Percentiles rank a stretch among this genome's conserved stretches.
Evolutionary conservation across 2,329 filamentous ascomycete genomes (phyloP).

Genomic region (Chrysoporthe deuterocubensis): DNA sequence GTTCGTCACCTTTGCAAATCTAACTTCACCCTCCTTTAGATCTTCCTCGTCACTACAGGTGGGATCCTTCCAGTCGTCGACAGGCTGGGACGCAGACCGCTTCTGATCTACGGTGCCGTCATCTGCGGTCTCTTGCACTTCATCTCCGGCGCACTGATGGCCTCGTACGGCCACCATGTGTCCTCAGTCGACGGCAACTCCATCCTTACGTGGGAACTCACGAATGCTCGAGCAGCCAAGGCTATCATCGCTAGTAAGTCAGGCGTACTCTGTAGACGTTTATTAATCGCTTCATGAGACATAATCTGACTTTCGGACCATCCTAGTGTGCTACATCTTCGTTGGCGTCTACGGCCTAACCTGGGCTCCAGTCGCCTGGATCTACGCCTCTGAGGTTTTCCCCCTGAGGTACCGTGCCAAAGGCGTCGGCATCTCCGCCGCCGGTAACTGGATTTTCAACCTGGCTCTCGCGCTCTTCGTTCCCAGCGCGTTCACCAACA

Average conservation of each 20-base stretch:
- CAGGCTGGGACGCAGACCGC: conserved; percentile 50
- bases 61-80: conserved; percentile 54
- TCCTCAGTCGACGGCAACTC: conserved; percentile 48
- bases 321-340: conserved; percentile 45
- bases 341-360: conserved; percentile 43
- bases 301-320: neutral
- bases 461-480: conserved; percentile 55
- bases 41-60: conserved; percentile 58
- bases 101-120: conserved; percentile 51
- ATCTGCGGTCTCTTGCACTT: conserved; percentile 52
- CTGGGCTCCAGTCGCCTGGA: conserved; percentile 40
- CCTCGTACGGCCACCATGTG: conserved; percentile 49
- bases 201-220: conserved; percentile 50
- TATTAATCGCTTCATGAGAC: neutral
- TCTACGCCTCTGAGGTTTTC: conserved; percentile 43
- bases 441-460: conserved; percentile 56
- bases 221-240: conserved; percentile 47
- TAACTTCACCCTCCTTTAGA: conserved; percentile 30
- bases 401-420: conserved; percentile 55
- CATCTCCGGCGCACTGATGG: conserved; percentile 54
- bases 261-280: neutral
- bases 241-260: conserved; percentile 53
- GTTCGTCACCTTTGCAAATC: neutral
- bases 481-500: conserved; percentile 49
- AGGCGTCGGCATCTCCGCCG: conserved; percentile 56